A percentile compares a stretch with the other conserved stretches of the same genome.
phyloP scores from a whole-genome alignment of 495 filamentous ascomycete species.

The Clohesyomyces aquaticus region DNA sequence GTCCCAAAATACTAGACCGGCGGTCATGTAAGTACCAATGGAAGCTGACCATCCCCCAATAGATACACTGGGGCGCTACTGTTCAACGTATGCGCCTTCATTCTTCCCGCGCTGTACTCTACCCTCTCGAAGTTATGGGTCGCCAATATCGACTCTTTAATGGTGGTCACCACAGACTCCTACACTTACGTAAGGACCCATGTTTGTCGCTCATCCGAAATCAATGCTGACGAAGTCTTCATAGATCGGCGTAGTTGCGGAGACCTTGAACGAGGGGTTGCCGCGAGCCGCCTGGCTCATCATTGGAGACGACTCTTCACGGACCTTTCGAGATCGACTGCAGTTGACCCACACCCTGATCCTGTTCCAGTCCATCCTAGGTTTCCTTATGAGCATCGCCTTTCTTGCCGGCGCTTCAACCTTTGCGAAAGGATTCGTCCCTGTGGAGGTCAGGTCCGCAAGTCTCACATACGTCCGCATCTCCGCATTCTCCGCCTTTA shows the following conservation, averaged over 20 bases:
- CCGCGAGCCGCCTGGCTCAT: conserved; percentile 70
- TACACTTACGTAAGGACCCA: no score
- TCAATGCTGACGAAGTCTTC: no score
- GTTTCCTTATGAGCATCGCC: conserved; percentile 63
- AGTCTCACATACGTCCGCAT: conserved; percentile 70
- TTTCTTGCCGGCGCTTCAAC: conserved; percentile 59
- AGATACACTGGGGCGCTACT: conserved; percentile 61
- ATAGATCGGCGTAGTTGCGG: conserved; percentile 65
- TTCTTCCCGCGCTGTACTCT: conserved; percentile 69
- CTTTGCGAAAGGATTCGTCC: conserved; percentile 67
- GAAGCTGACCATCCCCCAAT: neutral
- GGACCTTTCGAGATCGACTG: conserved; percentile 57
- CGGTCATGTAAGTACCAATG: neutral
- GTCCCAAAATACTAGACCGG: neutral
- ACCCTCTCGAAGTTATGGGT: conserved; percentile 78
- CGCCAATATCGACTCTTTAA: conserved; percentile 65
- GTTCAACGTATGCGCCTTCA: conserved; percentile 67
- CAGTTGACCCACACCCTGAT: conserved; percentile 68
- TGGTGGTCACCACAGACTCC: conserved; percentile 70
- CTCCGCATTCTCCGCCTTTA: conserved; percentile 62
- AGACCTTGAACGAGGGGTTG: conserved; percentile 76
- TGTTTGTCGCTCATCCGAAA: no score
- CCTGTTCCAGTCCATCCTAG: conserved; percentile 59
- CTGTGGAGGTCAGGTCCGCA: conserved; percentile 56
- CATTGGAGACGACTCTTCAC: conserved; percentile 67